phyloP scores from a whole-genome alignment of 2,329 filamentous ascomycete genomes.

The Erysiphe pisi region DNA sequence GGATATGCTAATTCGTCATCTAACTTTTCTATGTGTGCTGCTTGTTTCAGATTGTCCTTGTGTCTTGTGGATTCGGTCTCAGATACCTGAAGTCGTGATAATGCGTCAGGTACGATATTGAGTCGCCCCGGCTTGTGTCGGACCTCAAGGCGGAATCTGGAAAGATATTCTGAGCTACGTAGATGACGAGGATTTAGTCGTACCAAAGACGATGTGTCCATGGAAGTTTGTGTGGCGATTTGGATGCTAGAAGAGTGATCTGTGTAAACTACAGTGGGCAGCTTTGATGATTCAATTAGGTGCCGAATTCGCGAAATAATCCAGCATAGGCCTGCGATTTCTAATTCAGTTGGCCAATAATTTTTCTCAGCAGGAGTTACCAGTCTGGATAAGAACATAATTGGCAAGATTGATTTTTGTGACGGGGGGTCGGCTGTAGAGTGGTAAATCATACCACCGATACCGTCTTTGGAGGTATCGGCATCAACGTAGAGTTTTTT shows the following conservation, averaged over 20 bases:
- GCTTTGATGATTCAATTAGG: slow-evolving; percentile 6
- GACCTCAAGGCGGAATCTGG: slow-evolving; percentile 13
- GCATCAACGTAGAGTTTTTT: background rate
- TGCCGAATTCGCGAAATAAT: background rate
- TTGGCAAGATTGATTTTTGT: slow-evolving; percentile 7
- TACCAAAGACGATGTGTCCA: background rate
- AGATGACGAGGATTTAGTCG: background rate
- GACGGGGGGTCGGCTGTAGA: background rate
- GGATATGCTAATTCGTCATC: slow-evolving; percentile 10
- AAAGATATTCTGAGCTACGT: slow-evolving; percentile 25
- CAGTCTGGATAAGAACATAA: background rate
- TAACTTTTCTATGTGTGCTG: background rate
- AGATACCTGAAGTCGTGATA: slow-evolving; percentile 9
- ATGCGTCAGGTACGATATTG: slow-evolving; percentile 1
- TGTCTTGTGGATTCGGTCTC: slow-evolving; percentile 3
- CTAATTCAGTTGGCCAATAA: slow-evolving; percentile 14
- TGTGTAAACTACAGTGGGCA: slow-evolving; percentile 7
- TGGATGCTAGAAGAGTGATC: slow-evolving; percentile 12
- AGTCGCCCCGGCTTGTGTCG: background rate
- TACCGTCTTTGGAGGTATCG: background rate
- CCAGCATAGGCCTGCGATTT: slow-evolving; percentile 17
- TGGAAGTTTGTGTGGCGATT: slow-evolving; percentile 11
- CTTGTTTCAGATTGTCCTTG: background rate
- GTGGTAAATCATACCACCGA: slow-evolving; percentile 15
- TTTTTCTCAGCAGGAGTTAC: background rate